Percentiles rank a stretch among this genome's conserved stretches.
Conservation (phyloP, 768 basidiomycete species). For the Hygrophorus pudorinus region DNA sequence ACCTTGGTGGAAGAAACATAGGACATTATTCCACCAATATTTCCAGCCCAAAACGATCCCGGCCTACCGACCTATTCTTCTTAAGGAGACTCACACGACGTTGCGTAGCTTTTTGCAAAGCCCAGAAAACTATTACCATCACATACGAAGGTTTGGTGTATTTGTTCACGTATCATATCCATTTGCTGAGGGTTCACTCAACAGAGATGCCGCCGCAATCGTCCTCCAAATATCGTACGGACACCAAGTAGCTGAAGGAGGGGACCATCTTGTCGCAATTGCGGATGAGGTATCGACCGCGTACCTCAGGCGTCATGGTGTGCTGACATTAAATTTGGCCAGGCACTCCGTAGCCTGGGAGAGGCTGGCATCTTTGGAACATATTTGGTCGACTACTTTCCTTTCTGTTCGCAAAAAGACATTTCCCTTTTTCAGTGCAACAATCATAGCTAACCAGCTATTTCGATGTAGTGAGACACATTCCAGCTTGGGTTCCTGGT, state of each 20-base stretch:
- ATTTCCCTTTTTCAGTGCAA: background rate
- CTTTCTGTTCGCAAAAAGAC: background rate
- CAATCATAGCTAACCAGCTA: conserved; percentile 17
- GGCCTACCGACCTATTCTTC: conserved; percentile 19
- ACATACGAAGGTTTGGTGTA: conserved; percentile 24
- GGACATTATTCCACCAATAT: conserved; percentile 27
- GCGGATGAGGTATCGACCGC: conserved; percentile 10
- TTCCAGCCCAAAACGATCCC: conserved; percentile 20
- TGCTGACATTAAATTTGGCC: conserved; percentile 11
- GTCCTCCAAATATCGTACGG: conserved; percentile 34
- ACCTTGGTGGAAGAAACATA: conserved; percentile 24
- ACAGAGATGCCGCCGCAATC: conserved; percentile 27
- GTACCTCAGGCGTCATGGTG: too few relatives aligned
- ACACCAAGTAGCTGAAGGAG: conserved; percentile 22
- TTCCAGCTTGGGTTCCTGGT: conserved; percentile 28
- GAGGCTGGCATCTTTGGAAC: conserved; percentile 32
- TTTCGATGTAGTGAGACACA: conserved; percentile 12
- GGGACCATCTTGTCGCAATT: conserved; percentile 29
- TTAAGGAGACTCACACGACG: conserved; percentile 26
- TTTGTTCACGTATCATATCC: background rate
- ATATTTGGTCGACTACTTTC: conserved; percentile 29
- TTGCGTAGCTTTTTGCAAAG: conserved; percentile 25
- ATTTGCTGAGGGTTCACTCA: too few relatives aligned
- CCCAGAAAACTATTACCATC: conserved; percentile 27
- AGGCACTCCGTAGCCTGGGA: conserved; percentile 25